A percentile compares a stretch with the other conserved stretches of the same genome.
These are phyloP conservation scores for Apiospora saccharicola DNA, from an alignment of 2,329 filamentous ascomycete genomes.

Conservation along the genomic window DNA sequence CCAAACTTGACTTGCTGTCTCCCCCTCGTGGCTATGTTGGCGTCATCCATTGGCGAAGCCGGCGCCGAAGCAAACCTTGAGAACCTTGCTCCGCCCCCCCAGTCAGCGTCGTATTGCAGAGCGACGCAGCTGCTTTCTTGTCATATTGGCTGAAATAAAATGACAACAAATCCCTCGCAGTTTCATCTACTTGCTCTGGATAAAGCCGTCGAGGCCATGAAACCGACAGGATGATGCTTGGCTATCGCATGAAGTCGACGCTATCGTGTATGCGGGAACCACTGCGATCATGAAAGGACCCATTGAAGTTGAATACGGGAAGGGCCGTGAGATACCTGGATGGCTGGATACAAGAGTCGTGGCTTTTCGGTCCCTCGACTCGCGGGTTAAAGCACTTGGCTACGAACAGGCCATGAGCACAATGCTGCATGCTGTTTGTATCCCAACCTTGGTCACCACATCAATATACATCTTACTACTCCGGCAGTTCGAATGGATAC, in stretches of 20 bases:
- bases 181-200: not conserved
- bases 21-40: not conserved
- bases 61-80: not conserved
- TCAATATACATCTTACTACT: not conserved
- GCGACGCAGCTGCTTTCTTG: not conserved
- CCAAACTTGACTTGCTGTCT: not conserved
- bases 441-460: not conserved
- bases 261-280: not conserved
- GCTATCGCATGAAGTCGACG: not conserved
- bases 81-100: not conserved
- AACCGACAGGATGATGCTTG: not conserved
- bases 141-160: not conserved
- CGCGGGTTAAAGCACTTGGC: not conserved
- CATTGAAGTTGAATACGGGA: not conserved
- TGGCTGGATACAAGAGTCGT: not conserved
- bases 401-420: not conserved
- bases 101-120: not conserved
- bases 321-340: not conserved
- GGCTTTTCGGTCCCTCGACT: not conserved
- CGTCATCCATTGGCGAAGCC: conserved; percentile 7
- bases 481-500: not conserved
- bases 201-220: not conserved
- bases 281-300: not conserved
- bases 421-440: not conserved
- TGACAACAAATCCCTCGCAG: not conserved